Conservation (phyloP, 73 alveolate genomes). For the Tetrahymena borealis region DNA sequence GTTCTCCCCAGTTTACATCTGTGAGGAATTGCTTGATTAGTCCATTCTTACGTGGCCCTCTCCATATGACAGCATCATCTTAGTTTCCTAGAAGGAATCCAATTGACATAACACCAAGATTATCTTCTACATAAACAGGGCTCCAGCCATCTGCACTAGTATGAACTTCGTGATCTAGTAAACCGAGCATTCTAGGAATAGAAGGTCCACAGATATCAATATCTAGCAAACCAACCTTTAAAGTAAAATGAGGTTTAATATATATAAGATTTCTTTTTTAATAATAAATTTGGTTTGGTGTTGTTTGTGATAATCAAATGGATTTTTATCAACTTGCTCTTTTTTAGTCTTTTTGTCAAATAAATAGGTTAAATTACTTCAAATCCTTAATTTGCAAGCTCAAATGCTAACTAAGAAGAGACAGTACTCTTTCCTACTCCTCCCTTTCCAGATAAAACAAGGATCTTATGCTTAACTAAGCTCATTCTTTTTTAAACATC, state of each 20-base stretch:
- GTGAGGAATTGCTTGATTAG: slow-evolving; percentile 97
- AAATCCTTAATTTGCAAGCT: slow-evolving; percentile 62
- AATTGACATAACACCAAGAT: slow-evolving; percentile 98
- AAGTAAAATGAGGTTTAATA: too few relatives aligned
- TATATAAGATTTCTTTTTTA: too few relatives aligned
- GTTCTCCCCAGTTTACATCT: slow-evolving; percentile 98
- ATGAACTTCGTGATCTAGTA: slow-evolving; percentile 88
- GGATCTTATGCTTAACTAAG: slow-evolving; percentile 77
- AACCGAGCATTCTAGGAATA: slow-evolving; percentile 93
- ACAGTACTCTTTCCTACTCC: slow-evolving; percentile 99
- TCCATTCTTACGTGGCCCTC: slow-evolving; percentile 92
- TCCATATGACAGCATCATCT: slow-evolving; percentile 79
- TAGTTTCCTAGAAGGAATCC: slow-evolving; percentile 76
- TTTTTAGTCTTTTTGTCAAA: too few relatives aligned
- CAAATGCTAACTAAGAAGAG: slow-evolving; percentile 90
- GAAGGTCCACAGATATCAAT: slow-evolving; percentile 98
- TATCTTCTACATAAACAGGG: slow-evolving; percentile 97
- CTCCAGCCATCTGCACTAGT: slow-evolving; percentile 94
- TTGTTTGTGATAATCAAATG: too few relatives aligned
- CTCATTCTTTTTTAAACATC: slow-evolving; percentile 67
- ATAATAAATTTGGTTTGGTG: too few relatives aligned
- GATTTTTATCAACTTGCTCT: too few relatives aligned
- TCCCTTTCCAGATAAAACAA: slow-evolving; percentile 97
- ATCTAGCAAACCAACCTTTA: slow-evolving; percentile 97
- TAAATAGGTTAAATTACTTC: too few relatives aligned